Percentiles rank a stretch among this genome's conserved stretches.
phyloP scores from a whole-genome alignment of 2,329 filamentous ascomycete genomes.

The Blastomyces parvus region DNA sequence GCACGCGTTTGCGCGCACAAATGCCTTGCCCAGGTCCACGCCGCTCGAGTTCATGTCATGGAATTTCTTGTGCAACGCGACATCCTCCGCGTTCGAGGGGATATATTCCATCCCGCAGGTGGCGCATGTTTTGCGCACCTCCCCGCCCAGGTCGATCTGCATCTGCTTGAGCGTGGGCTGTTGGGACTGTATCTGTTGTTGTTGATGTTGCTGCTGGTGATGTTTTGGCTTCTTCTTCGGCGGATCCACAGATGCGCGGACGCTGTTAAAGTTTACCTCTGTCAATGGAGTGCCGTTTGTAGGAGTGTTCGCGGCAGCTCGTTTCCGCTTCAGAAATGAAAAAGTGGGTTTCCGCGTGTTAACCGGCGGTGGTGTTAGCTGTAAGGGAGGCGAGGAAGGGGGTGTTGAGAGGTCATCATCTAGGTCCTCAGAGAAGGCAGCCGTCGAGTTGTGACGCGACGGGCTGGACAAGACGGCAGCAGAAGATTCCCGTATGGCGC shows the following conservation, averaged over 20 bases:
- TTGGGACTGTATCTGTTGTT: slow-evolving; percentile 20
- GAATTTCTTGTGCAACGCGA: slow-evolving; percentile 54
- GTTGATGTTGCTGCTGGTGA: not conserved
- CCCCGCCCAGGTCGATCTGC: slow-evolving; percentile 50
- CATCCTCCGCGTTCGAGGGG: slow-evolving; percentile 52
- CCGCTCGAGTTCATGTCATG: slow-evolving; percentile 54
- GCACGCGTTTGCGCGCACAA: slow-evolving; percentile 44
- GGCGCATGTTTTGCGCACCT: slow-evolving; percentile 48
- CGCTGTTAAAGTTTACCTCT: slow-evolving; percentile 35
- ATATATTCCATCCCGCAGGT: slow-evolving; percentile 59
- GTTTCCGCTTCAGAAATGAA: slow-evolving; percentile 41
- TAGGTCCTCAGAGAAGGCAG: slow-evolving; percentile 35
- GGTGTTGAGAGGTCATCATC: slow-evolving; percentile 38
- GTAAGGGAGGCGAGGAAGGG: slow-evolving; percentile 44
- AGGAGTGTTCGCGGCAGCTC: slow-evolving; percentile 12
- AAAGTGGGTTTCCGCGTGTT: slow-evolving; percentile 43
- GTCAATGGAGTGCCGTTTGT: slow-evolving; percentile 28
- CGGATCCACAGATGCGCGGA: slow-evolving; percentile 31
- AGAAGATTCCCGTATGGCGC: slow-evolving; percentile 41
- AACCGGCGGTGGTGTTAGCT: slow-evolving; percentile 33
- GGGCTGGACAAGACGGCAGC: slow-evolving; percentile 38
- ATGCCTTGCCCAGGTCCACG: slow-evolving; percentile 51
- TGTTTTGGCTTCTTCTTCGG: slow-evolving; percentile 26
- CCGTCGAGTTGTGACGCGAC: slow-evolving; percentile 38
- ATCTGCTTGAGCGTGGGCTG: slow-evolving; percentile 45